Base-by-base conservation (phyloP, 1,139 yeast genomes). In the Scheffersomyces titani region DNA sequence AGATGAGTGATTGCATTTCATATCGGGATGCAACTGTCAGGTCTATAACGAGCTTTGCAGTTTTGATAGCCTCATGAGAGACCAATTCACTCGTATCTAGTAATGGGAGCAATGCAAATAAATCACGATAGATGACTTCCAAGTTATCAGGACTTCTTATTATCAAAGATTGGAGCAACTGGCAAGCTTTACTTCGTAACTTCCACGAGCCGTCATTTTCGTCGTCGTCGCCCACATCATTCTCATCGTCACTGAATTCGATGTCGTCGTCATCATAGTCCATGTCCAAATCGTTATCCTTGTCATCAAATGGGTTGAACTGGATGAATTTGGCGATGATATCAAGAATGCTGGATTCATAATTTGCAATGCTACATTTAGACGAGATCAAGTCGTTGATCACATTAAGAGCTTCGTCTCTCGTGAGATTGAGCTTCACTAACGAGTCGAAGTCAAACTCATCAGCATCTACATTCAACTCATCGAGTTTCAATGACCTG, bases 131-230 rank as follows among this genome's bases (percentile, higher is more conserved):
- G 19, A 66, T 52, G 6, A 47, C 44, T n/a, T 54, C 52, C 18
- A 63, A 51, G 19, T 51, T 51, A 6, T 24, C 24, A 1, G 87
- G 78, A 59, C 70, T 75, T 7, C 68, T 64, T 4, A 65, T 65
- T 18, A 81, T 72, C n/a, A 85, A 58, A 0, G 80, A 71, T 11
- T 77, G 69, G 3, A 82, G 67, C 44, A 88, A 68, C 24, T 75
- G 72, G 2, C 85, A 80, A 0, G 92, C 75, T 56, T 81, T 82
- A 49, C 84, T 77, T 57, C 97, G 77, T 45, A 91, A 70, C 62
- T 86, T 87, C 91, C 96, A 89, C 1, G 90, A 84, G 36, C 86
- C 84, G 63, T 88, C 92, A 54, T 85, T 86, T 49, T 71, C 74
- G 24, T 65, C 73, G 18, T 64, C 65, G 50, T 63, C 68, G 20